Evolutionary conservation across 371 early-diverging fungal genomes (phyloP).

Genomic region (Coemansia sp.): DNA sequence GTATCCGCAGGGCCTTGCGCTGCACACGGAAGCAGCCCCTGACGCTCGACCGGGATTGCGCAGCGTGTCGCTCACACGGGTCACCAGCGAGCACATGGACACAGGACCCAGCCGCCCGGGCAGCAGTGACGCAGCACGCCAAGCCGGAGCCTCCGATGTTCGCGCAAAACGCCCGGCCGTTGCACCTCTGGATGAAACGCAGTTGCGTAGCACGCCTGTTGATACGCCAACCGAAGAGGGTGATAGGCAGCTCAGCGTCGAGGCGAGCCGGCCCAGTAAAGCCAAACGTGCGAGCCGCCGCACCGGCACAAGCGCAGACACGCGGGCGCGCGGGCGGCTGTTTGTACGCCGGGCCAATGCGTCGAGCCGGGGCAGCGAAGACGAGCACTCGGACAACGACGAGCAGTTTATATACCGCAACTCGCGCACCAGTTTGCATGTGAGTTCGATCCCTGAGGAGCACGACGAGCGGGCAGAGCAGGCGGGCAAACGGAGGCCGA

Average conservation of each 20-base stretch:
- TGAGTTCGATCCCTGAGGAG: slow-evolving; percentile 49
- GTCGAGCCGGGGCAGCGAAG: slow-evolving; percentile 44
- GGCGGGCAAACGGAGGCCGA: slow-evolving; percentile 23
- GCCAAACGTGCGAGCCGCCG: slow-evolving; percentile 21
- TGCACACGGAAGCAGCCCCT: slow-evolving; percentile 2
- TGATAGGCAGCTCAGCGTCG: slow-evolving; percentile 41
- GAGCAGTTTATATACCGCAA: slow-evolving; percentile 52
- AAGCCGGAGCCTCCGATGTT: slow-evolving; percentile 17
- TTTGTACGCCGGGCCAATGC: slow-evolving; percentile 29
- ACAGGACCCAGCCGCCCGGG: slow-evolving; percentile 13
- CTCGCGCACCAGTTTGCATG: slow-evolving; percentile 47
- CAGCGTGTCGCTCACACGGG: slow-evolving; percentile 41
- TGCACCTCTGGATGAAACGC: slow-evolving; percentile 7
- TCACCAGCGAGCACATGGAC: slow-evolving; percentile 22
- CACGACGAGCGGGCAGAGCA: slow-evolving; percentile 22
- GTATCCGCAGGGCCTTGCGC: slow-evolving; percentile 32
- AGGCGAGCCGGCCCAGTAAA: slow-evolving; percentile 22
- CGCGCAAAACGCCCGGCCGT: slow-evolving; percentile 1
- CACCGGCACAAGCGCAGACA: slow-evolving; percentile 4
- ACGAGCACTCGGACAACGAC: slow-evolving; percentile 36
- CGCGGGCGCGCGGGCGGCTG: slow-evolving; percentile 25
- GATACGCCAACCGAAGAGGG: slow-evolving; percentile 45
- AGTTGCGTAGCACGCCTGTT: slow-evolving; percentile 23
- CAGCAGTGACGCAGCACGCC: slow-evolving; percentile 24
- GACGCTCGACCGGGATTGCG: slow-evolving; percentile 16